These are phyloP conservation scores for Violaceomyces palustris DNA, from an alignment of 1,284 basidiomycete genomes.

Conservation along the genomic window DNA sequence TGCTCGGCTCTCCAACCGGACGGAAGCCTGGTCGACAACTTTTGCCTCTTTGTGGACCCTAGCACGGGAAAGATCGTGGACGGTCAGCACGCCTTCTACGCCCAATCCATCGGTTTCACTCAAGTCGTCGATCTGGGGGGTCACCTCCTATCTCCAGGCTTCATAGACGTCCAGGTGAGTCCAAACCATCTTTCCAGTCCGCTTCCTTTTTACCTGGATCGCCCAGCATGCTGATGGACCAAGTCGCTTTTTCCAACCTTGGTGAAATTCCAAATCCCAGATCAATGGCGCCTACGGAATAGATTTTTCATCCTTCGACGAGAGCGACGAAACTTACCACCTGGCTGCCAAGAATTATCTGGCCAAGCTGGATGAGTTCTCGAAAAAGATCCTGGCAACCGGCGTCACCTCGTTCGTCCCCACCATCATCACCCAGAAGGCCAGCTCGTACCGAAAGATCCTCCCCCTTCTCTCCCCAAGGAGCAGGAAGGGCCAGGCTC, in stretches of 20 bases:
- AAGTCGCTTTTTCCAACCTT: too few species aligned
- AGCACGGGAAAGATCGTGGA: conserved; percentile 10
- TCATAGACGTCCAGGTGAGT: conserved; percentile 73
- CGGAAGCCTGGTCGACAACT: too few species aligned
- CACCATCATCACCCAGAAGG: conserved; percentile 10
- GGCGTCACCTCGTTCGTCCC: conserved; percentile 73
- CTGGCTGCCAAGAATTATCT: conserved; percentile 53
- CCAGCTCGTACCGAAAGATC: conserved; percentile 49
- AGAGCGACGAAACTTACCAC: conserved; percentile 55
- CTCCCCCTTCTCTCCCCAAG: conserved; percentile 57
- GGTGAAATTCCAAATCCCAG: too few species aligned
- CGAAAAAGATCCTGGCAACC: conserved; percentile 73
- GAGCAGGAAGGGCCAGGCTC: conserved; percentile 58
- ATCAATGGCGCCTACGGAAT: conserved; percentile 84
- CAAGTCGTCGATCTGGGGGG: conserved; percentile 15
- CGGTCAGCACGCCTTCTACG: conserved; percentile 20
- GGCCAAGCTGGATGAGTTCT: conserved; percentile 65
- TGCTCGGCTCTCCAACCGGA: conserved; percentile 18
- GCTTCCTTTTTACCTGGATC: too few species aligned
- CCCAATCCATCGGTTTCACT: conserved; percentile 2
- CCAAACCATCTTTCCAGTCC: too few species aligned
- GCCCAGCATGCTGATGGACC: too few species aligned
- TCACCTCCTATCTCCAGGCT: conserved; percentile 61
- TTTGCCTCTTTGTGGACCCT: conserved; percentile 17
- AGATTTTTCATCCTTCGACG: conserved; percentile 68